Base-by-base conservation (phyloP, 129 eudicot genomes). In the Pulicaria dysenterica region DNA sequence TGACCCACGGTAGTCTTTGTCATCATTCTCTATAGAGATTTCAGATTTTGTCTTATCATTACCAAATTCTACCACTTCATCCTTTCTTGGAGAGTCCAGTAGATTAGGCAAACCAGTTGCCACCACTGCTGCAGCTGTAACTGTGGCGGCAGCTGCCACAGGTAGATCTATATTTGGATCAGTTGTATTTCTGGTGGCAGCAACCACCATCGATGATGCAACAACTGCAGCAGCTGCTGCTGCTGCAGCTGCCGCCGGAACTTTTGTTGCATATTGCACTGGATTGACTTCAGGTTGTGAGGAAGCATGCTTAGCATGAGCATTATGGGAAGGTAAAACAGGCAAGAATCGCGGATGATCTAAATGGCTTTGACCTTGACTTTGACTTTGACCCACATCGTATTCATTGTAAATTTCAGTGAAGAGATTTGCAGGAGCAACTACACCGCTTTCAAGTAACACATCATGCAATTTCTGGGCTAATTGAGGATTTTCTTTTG, bases 141-240 rank as follows among this genome's bases (percentile, higher is more conserved):
- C 94, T 9, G 89, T 87, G 44, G 95, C 95, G 0, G 97, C 97
- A 37, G 95, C 96, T 40, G 96, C 86, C 9, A 89, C 86, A 4
- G 96, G 98, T 67, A 92, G 82, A n/a, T 91, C 85, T 60, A 85
- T 67, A 7, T 68, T 84, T 41, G 83, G 58, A 71, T 85, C 82
- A 67, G 65, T 50, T 64, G 65, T 77, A 15, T 80, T 73, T 80
- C 80, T 92, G 40, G 96, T 77, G 34, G 81, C 94, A 6, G 95
- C 91, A 46, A 79, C 96, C 24, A 92, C 85, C 91, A 89, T 85
- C 37, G 98, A 86, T 45, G 98, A 86, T 8, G 98, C 98, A 58
- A 89, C 94, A 72, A 89, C 98, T 44, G 95, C 97, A 16, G 97
- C 97, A 7, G 96, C 98, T 12, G 95, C 97, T 0, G 96, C 97